Base-by-base conservation (phyloP, 768 basidiomycete species). In the Lactarius deliciosus region DNA sequence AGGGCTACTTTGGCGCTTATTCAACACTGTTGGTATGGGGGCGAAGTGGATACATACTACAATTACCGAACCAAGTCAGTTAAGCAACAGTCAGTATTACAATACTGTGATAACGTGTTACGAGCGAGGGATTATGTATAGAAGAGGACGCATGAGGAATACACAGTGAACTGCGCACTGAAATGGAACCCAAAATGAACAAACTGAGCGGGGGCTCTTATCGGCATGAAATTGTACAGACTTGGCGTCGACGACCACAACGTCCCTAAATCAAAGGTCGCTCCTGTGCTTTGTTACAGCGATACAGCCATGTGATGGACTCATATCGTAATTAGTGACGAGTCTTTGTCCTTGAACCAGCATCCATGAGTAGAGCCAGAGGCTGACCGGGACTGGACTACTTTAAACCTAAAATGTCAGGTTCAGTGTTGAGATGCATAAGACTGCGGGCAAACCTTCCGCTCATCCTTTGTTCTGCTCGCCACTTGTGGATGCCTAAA, bases 1-100 rank as follows among this genome's bases (percentile, higher is more conserved):
- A 53, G 40, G 41, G 59, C 61, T 1, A 55, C 69, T n/a, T 47
- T 56, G 53, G 60, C 58, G 13, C 69, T 69, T 47, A 58, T 69
- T n/a, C 62, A 69, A 50, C 61, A 64, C n/a, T 25, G 65, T 65
- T n/a, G 47, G 36, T 25, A 22, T 61, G 61, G 60, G 47, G 10
- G 41, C 43, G 11, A 47, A 55, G 53, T 67, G n/a, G 57, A 67
- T 28, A 15, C 15, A 8, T 20, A 41, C 2, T 28, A 34, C 16
- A 30, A 28, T 15, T 55, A 56, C 54, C 30, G 38, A 6, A 15
- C 22, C 11, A 15, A 13, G 25, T 25, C 50, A 6, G 50, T 53
- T 22, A 28, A 22, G 25, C 50, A 25, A 25, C 43, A n/a, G 43
- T 20, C 20, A 43, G 20, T n/a, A 45, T 45, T 15, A 15, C 6